A percentile compares a stretch with the other conserved stretches of the same genome.
Evolutionary conservation across 345 rosid species (phyloP).

Genomic region (Eucalyptus regnans): DNA sequence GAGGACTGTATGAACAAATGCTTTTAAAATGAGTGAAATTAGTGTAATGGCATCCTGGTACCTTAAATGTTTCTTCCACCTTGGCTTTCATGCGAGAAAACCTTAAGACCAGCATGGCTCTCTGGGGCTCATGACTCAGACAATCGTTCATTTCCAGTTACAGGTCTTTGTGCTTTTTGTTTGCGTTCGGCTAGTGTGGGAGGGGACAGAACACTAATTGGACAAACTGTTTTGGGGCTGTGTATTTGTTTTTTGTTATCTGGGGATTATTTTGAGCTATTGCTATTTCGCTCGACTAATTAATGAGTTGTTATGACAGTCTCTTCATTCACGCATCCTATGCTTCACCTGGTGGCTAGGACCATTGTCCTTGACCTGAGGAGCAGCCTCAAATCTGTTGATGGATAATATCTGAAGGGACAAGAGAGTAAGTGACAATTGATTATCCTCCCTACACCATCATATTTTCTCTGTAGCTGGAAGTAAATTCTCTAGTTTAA

Average conservation of each 20-base stretch:
- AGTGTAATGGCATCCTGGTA: background rate
- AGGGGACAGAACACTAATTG: background rate
- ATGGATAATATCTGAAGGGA: background rate
- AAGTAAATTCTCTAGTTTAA: background rate
- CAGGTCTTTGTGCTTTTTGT: background rate
- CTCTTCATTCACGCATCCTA: background rate
- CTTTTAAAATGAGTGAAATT: background rate
- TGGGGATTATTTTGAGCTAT: background rate
- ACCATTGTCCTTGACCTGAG: background rate
- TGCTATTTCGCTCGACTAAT: background rate
- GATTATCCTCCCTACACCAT: background rate
- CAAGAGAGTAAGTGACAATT: background rate
- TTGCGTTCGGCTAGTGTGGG: background rate
- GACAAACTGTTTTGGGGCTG: background rate
- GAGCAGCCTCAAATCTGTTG: background rate
- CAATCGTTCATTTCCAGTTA: background rate
- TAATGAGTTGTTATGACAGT: background rate
- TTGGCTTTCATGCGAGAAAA: background rate
- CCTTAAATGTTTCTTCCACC: background rate
- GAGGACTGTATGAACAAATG: background rate
- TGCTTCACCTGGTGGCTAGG: background rate
- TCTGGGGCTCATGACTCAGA: background rate
- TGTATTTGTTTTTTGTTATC: background rate
- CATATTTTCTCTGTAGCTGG: background rate
- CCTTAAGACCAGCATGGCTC: background rate